phyloP scores from a whole-genome alignment of 192 early-diverging fungal species.

The Chytriomyces sp. region DNA sequence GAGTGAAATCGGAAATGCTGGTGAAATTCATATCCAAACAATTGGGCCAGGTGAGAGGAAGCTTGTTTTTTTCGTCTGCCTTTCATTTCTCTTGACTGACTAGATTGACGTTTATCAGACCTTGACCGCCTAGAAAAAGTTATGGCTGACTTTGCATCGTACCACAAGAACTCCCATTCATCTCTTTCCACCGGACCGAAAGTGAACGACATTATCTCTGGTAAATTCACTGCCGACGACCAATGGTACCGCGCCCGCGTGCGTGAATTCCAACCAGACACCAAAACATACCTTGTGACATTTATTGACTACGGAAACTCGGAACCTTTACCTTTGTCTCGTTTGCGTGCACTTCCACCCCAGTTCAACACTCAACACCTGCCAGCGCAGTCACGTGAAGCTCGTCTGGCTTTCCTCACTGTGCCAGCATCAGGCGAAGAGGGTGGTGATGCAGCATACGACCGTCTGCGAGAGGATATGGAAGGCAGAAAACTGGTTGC shows the following conservation, averaged over 20 bases:
- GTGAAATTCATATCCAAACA: constrained; percentile 71
- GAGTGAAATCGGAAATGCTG: constrained; percentile 53
- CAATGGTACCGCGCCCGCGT: constrained; percentile 91
- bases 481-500: constrained; percentile 53
- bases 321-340: constrained; percentile 73
- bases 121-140: constrained; percentile 71
- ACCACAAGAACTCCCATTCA: constrained; percentile 52
- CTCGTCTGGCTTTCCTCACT: constrained; percentile 81
- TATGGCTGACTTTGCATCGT: constrained; percentile 78
- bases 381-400: constrained; percentile 80
- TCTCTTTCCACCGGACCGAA: constrained; percentile 58
- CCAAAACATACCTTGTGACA: constrained; percentile 70
- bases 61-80: constrained; percentile 61
- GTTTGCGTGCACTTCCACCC: constrained; percentile 76
- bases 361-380: constrained; percentile 61
- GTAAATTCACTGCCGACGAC: constrained; percentile 87
- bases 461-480: constrained; percentile 69
- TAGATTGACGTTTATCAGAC: constrained; percentile 62
- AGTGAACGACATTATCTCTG: constrained; percentile 72
- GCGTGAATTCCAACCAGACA: constrained; percentile 61
- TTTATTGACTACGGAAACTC: constrained; percentile 98
- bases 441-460: constrained; percentile 77
- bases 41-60: constrained; percentile 73
- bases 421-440: constrained; percentile 69
- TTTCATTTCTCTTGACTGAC: constrained; percentile 52